Conservation (phyloP, 495 filamentous ascomycete species). For the Aspergillus mulundensis region DNA sequence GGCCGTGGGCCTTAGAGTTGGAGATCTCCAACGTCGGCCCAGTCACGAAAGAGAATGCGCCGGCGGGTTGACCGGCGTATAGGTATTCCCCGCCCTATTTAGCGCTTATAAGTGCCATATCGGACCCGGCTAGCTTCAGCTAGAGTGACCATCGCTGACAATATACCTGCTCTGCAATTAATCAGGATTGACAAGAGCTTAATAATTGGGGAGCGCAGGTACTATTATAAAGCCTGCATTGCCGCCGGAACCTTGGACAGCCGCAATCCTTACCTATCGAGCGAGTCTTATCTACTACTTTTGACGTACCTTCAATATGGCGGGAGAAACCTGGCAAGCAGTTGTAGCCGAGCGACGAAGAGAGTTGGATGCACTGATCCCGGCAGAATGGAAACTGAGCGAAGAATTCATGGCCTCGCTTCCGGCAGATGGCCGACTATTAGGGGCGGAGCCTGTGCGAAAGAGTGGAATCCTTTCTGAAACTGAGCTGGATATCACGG, state of each 20-base stretch:
- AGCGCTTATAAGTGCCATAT: not conserved
- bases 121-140: no score
- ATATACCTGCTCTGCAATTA: no score
- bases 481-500: constrained; percentile 49
- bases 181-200: not conserved
- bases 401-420: constrained; percentile 7
- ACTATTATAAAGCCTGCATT: not conserved
- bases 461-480: constrained; percentile 23
- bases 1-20: not conserved
- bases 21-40: not conserved
- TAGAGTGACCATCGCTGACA: no score
- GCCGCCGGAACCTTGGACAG: not conserved
- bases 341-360: constrained; percentile 21
- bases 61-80: not conserved
- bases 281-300: no score
- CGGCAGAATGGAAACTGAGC: constrained; percentile 23
- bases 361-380: constrained; percentile 23
- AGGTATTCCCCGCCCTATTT: not conserved
- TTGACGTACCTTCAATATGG: not conserved
- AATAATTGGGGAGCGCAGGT: not conserved
- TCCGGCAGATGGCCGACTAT: constrained; percentile 7
- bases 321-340: constrained; percentile 18
- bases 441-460: constrained; percentile 18
- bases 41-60: not conserved
- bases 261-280: not conserved